Base-by-base conservation (phyloP, 441 rosid genomes). In the Jatropha podagrica region DNA sequence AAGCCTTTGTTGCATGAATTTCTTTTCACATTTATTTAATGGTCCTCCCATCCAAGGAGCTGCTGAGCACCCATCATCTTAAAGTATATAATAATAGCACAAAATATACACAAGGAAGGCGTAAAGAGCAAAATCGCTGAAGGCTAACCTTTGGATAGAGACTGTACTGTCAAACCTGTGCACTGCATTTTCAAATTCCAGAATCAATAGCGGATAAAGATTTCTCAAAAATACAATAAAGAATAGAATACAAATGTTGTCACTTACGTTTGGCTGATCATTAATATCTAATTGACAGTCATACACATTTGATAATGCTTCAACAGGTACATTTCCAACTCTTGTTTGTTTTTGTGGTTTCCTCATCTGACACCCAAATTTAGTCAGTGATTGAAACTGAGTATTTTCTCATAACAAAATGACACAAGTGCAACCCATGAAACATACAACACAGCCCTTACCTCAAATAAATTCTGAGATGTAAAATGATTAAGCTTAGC, bases 61-160 rank as follows among this genome's bases (percentile, higher is more conserved):
- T 0, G 32, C 32, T 1, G 32, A 54, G n/a, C 49, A 4, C 40
- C 71, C n/a, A 38, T n/a, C 42, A 41, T 6, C 9, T 14, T 38
- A 54, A 38, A 69, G 14, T 44, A 42, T 12, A 38, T n/a, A 17
- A 64, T 5, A 18, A 44, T 59, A 59, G 1, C 15, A 23, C 26
- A 38, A 51, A 20, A 27, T 72, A 17, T 72, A 56, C 72, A 58
- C 4, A 26, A 58, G 51, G 67, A 59, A 70, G 55, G 63, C 23
- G 71, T 23, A 75, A 68, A 71, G 37, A 41, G 26, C 46, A 71
- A 40, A 55, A 62, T 23, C 7, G 51, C 15, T 26, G 27, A 71
- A 44, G 41, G 60, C 89, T 83, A 77, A 90, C 97, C 97, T 88
- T 77, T 75, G 3, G 74, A 38, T 71, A 76, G 20, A 71, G 85